phyloP scores from a whole-genome alignment of 169 alveolate species.

The Besnoitia besnoiti region DNA sequence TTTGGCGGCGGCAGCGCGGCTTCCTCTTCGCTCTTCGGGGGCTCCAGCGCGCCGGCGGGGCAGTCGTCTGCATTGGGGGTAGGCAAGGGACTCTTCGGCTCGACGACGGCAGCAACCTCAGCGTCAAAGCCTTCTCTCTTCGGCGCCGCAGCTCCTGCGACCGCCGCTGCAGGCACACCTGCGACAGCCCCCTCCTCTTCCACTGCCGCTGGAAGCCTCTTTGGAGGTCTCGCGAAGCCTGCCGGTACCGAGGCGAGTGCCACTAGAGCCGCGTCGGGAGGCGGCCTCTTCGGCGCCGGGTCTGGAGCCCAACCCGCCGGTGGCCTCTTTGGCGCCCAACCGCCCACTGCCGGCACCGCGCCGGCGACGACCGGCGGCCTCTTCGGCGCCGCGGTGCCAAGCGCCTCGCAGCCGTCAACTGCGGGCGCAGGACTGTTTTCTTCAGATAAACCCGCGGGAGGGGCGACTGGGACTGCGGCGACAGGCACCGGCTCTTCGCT shows the following conservation, averaged over 20 bases:
- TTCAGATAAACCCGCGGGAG: slow-evolving; percentile 4
- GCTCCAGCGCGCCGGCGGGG: neutral
- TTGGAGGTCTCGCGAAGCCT: slow-evolving; percentile 19
- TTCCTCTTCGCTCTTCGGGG: neutral
- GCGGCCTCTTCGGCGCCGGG: slow-evolving; percentile 40
- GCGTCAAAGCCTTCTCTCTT: slow-evolving; percentile 16
- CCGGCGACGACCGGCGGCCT: slow-evolving; percentile 35
- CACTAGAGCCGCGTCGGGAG: neutral
- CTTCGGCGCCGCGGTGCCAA: slow-evolving; percentile 1
- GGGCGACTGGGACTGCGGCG: slow-evolving; percentile 18
- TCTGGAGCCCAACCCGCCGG: neutral
- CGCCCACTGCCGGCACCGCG: slow-evolving; percentile 29
- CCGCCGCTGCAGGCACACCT: neutral
- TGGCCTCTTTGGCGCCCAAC: slow-evolving; percentile 48
- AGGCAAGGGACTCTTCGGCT: slow-evolving; percentile 42
- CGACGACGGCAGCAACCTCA: neutral
- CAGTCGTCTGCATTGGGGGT: slow-evolving; percentile 35
- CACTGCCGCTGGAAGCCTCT: neutral
- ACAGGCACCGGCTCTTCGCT: no score
- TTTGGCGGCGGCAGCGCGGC: slow-evolving; percentile 38
- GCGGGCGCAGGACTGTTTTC: slow-evolving; percentile 23
- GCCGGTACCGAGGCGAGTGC: slow-evolving; percentile 38
- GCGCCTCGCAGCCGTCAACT: slow-evolving; percentile 28
- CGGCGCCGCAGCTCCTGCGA: slow-evolving; percentile 28
- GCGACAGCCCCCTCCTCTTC: no score